These are phyloP conservation scores for Ophiostoma ips DNA, from an alignment of 2,329 filamentous ascomycete species.

Conservation along the genomic window DNA sequence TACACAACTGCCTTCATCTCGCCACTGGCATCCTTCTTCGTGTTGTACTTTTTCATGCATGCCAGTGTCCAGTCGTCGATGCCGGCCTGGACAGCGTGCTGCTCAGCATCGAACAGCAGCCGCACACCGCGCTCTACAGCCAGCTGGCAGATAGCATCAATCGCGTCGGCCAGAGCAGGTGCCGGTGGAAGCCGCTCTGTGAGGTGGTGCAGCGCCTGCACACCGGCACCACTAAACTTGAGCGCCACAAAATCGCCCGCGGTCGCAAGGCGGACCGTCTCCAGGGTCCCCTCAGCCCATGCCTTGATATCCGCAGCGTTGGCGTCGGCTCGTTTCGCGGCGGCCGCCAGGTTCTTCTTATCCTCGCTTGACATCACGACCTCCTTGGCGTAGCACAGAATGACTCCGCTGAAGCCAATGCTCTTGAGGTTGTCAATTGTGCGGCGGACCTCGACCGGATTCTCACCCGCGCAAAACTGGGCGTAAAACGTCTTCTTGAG, in stretches of 20 bases:
- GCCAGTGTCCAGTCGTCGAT: conserved; percentile 68
- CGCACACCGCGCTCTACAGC: conserved; percentile 55
- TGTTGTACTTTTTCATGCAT: conserved; percentile 69
- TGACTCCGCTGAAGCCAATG: conserved; percentile 71
- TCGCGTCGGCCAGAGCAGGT: conserved; percentile 50
- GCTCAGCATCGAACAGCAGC: conserved; percentile 77
- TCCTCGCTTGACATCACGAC: conserved; percentile 53
- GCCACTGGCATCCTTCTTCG: conserved; percentile 33
- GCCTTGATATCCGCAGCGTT: conserved; percentile 47
- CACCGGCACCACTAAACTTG: conserved; percentile 74
- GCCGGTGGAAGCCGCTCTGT: conserved; percentile 48
- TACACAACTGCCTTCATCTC: conserved; percentile 44
- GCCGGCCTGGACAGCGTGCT: conserved; percentile 61
- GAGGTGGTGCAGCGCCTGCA: conserved; percentile 54
- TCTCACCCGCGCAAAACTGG: conserved; percentile 83
- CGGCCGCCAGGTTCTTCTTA: conserved; percentile 28
- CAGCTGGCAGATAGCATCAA: conserved; percentile 60
- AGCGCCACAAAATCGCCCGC: conserved; percentile 52
- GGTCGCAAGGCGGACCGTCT: conserved; percentile 61
- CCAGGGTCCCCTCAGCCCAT: conserved; percentile 62
- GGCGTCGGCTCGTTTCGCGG: conserved; percentile 29
- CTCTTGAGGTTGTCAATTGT: conserved; percentile 53
- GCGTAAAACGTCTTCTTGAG: conserved; percentile 77
- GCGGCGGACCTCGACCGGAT: conserved; percentile 47
- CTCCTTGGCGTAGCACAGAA: conserved; percentile 72